Conservation (phyloP, 2,329 filamentous ascomycete species). For the Phyllosticta capitalensis region DNA sequence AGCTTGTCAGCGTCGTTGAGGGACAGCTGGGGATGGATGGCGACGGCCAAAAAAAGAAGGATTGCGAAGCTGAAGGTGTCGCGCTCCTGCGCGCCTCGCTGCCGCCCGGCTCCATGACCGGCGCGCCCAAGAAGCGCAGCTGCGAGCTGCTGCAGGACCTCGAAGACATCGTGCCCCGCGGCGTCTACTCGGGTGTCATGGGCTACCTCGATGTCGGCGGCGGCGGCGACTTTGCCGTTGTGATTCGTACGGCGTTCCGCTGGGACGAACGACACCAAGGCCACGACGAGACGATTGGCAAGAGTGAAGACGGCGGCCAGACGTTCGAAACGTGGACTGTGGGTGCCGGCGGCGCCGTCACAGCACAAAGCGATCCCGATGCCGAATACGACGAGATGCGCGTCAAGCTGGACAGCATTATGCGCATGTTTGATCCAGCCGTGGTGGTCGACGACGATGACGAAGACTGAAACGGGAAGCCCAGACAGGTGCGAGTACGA, state of each 20-base stretch:
- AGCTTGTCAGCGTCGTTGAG: slow-evolving; percentile 82
- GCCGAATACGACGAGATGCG: slow-evolving; percentile 86
- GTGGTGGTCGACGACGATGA: neutral
- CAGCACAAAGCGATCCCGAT: slow-evolving; percentile 66
- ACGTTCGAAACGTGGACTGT: slow-evolving; percentile 61
- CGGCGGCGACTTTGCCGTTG: slow-evolving; percentile 80
- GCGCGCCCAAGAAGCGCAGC: slow-evolving; percentile 85
- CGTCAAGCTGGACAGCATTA: slow-evolving; percentile 31
- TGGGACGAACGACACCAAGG: slow-evolving; percentile 47
- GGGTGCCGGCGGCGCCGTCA: slow-evolving; percentile 85
- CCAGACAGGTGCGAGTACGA: neutral
- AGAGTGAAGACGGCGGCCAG: slow-evolving; percentile 10
- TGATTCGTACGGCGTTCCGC: slow-evolving; percentile 72
- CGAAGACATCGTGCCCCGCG: slow-evolving; percentile 50
- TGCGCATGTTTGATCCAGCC: slow-evolving; percentile 19
- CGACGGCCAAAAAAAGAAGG: neutral
- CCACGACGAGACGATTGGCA: slow-evolving; percentile 13
- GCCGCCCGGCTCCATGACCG: slow-evolving; percentile 92
- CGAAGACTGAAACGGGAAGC: too few species aligned
- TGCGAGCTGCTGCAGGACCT: slow-evolving; percentile 70
- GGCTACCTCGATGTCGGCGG: slow-evolving; percentile 85
- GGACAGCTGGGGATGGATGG: slow-evolving; percentile 34
- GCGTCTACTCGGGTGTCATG: slow-evolving; percentile 79
- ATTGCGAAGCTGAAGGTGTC: slow-evolving; percentile 48
- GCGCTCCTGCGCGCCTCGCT: slow-evolving; percentile 69